These are phyloP conservation scores for Globisporangium lucens DNA, from an alignment of 352 stramenopile species.

Conservation along the genomic window DNA sequence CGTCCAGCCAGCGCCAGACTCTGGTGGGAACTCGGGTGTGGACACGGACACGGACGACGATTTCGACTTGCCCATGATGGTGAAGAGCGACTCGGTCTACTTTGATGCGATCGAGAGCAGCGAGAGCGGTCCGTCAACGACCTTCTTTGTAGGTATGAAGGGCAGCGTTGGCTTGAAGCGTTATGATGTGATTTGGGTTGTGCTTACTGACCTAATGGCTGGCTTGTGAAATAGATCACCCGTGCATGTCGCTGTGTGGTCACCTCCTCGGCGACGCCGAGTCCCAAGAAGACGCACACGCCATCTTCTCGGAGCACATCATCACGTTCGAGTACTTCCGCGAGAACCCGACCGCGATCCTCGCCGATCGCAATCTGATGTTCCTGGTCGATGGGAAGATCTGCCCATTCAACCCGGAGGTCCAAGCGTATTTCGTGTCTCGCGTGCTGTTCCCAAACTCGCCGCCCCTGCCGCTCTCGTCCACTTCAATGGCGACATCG, in stretches of 20 bases:
- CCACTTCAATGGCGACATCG: not conserved
- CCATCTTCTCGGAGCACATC: slow-evolving; percentile 66
- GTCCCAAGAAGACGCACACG: slow-evolving; percentile 40
- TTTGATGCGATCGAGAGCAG: slow-evolving; percentile 73
- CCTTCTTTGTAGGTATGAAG: slow-evolving; percentile 11
- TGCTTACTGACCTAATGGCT: not conserved
- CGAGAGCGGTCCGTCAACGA: slow-evolving; percentile 12
- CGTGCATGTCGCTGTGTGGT: slow-evolving; percentile 74
- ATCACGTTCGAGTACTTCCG: slow-evolving; percentile 67
- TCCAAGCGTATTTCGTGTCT: slow-evolving; percentile 63
- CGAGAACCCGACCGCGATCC: slow-evolving; percentile 32
- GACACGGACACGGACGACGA: slow-evolving; percentile 25
- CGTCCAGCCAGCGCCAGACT: slow-evolving; percentile 17
- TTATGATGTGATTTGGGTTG: not conserved
- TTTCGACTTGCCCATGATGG: slow-evolving; percentile 39
- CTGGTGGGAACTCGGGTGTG: not conserved
- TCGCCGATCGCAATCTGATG: slow-evolving; percentile 52
- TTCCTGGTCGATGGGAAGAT: slow-evolving; percentile 67
- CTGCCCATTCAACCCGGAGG: slow-evolving; percentile 45
- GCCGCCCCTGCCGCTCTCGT: slow-evolving; percentile 30
- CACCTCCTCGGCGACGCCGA: slow-evolving; percentile 45
- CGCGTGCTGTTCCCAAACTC: slow-evolving; percentile 69
- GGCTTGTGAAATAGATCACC: slow-evolving; percentile 28
- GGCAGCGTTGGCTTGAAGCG: not conserved
- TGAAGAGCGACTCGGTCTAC: slow-evolving; percentile 72